Base-by-base conservation (phyloP, 2,329 filamentous ascomycete species). In the Cordyceps cateniannulata region DNA sequence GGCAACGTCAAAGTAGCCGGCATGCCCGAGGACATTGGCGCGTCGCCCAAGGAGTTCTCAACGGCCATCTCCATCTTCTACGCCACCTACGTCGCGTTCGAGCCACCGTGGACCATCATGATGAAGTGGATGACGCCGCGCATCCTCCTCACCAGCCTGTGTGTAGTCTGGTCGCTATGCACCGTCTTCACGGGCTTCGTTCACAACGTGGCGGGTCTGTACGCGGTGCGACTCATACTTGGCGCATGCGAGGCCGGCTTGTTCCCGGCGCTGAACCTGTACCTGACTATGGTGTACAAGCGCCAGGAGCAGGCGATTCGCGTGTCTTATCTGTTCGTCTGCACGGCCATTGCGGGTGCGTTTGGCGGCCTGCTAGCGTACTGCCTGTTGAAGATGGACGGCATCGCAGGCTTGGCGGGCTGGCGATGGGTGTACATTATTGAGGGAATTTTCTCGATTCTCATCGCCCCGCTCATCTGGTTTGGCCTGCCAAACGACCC, bases 261-360 rank as follows among this genome's bases (percentile, higher is more conserved):
- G 2, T 69, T 69, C 44, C 68, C 68, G n/a, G 64, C 63, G 10
- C 63, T 70, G 8, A 67, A 65, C 60, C 9, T 68, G 16, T 70
- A 69, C 54, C 65, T 70, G 25, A 69, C 66, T 27, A 67, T 68
- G 61, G 64, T 69, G 3, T 71, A 70, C 49, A 78, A 79, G 20
- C 75, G 77, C 6, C 77, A 80, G 3, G 83, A 86, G 68, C 75
- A 81, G 22, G 81, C 79, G 1, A 76, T 80, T 16, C 75, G 83
- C 3, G 79, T 84, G 5, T 81, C 81, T 0, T 77, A 81, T 55
- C 63, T 70, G 18, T 65, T 70, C 54, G 81, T 79, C 52, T 71
- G 72, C n/a, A 73, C 73, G 50, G 72, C 72, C 24, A 62, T 77
- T 10, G 71, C 75, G 40, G 72, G 70, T 24, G 70, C 72, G 7